Conservation (phyloP, 2,329 filamentous ascomycete genomes). For the Drechslera avenae region DNA sequence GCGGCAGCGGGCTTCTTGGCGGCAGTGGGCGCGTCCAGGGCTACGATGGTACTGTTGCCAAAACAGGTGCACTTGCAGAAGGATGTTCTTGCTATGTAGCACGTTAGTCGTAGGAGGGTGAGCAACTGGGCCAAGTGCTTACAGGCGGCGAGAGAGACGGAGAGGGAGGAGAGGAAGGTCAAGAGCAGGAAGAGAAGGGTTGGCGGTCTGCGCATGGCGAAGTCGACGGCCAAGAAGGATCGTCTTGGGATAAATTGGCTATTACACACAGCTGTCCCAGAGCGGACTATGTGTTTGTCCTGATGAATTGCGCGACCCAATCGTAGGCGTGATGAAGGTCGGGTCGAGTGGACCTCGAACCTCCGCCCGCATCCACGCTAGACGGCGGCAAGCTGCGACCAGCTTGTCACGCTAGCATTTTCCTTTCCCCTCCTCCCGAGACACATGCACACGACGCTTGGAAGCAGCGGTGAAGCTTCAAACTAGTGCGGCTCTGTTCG, state of each 20-base stretch:
- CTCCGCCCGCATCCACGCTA: constrained; percentile 23
- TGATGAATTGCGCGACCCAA: not conserved
- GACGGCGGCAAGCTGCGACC: constrained; percentile 19
- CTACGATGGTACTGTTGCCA: constrained; percentile 70
- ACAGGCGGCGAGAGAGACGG: constrained; percentile 52
- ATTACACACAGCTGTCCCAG: not conserved
- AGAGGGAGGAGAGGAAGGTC: constrained; percentile 44
- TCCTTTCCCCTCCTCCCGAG: constrained; percentile 33
- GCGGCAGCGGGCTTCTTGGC: constrained; percentile 27
- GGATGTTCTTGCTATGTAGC: constrained; percentile 58
- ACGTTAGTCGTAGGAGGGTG: not conserved
- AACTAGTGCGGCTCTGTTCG: not conserved
- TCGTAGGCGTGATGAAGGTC: constrained; percentile 3
- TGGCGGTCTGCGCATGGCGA: constrained; percentile 31
- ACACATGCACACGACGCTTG: constrained; percentile 20
- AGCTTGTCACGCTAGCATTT: constrained; percentile 39
- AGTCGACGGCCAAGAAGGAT: not conserved
- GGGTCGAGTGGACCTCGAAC: constrained; percentile 15
- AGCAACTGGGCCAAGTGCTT: constrained; percentile 23
- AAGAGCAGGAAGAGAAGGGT: constrained; percentile 32
- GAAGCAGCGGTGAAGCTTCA: constrained; percentile 15
- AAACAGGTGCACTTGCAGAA: constrained; percentile 77
- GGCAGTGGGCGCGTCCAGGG: constrained; percentile 57
- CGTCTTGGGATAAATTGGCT: not conserved
- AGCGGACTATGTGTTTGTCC: not conserved